These are phyloP conservation scores for Paspalum vaginatum DNA, from an alignment of 176 grass and related monocot species.

Conservation along the genomic window DNA sequence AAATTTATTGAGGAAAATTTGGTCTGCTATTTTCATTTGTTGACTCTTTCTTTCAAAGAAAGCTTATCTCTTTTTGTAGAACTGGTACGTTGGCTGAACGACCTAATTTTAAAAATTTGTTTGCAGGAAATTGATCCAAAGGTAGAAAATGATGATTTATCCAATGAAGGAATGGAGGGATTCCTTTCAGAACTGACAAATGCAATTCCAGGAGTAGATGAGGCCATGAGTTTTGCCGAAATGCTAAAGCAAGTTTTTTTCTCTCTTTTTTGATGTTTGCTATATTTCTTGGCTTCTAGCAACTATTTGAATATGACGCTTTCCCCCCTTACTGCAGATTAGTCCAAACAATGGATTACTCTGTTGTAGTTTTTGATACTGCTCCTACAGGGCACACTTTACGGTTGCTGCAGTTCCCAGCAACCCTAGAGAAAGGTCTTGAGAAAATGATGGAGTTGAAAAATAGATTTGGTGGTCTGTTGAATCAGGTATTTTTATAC, in stretches of 20 bases:
- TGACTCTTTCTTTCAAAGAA: neutral
- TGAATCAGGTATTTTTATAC: conserved; percentile 78
- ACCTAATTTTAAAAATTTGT: conserved; percentile 23
- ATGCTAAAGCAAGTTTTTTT: conserved; percentile 85
- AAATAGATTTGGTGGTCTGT: conserved; percentile 92
- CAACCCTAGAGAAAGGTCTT: conserved; percentile 96
- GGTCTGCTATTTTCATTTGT: conserved; percentile 12
- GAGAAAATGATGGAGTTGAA: conserved; percentile 95
- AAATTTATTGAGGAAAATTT: neutral
- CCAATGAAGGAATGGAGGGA: conserved; percentile 86
- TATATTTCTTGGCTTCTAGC: conserved; percentile 2
- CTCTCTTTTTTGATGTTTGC: conserved; percentile 21
- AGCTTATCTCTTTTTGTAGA: neutral
- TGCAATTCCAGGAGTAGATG: conserved; percentile 98
- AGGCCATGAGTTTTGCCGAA: conserved; percentile 99
- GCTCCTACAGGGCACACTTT: conserved; percentile 98
- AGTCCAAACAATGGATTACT: conserved; percentile 99
- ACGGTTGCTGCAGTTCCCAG: conserved; percentile 90
- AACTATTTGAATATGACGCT: conserved; percentile 12
- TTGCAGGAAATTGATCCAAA: conserved; percentile 95
- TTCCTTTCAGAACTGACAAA: conserved; percentile 97
- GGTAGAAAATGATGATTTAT: conserved; percentile 90
- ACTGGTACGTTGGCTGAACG: conserved; percentile 14
- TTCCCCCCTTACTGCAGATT: conserved; percentile 58
- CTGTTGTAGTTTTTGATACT: conserved; percentile 99